A percentile compares a stretch with the other conserved stretches of the same genome.
Evolutionary conservation across 2,329 filamentous ascomycete genomes (phyloP).

Genomic region (Anthostomella pinea): DNA sequence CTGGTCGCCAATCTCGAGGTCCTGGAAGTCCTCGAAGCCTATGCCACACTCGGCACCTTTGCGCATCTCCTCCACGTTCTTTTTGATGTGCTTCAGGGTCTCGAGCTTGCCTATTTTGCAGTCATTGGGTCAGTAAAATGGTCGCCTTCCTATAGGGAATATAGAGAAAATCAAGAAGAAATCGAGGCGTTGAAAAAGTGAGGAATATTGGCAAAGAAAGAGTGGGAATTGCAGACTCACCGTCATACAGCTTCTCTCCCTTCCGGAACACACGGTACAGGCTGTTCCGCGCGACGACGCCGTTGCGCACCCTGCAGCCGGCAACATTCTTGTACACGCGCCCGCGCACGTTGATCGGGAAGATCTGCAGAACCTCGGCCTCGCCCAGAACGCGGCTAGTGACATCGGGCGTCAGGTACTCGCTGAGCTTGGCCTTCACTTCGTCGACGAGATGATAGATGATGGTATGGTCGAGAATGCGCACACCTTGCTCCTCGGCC

Average conservation of each 20-base stretch:
- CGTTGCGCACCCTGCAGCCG: constrained; percentile 84
- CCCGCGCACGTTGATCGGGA: constrained; percentile 77
- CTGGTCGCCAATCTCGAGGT: constrained; percentile 76
- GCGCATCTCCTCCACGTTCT: constrained; percentile 82
- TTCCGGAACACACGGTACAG: constrained; percentile 70
- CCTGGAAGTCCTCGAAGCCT: constrained; percentile 75
- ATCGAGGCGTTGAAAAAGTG: no score
- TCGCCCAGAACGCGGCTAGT: constrained; percentile 76
- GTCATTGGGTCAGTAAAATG: constrained; percentile 1
- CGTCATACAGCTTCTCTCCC: constrained; percentile 73
- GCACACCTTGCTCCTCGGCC: constrained; percentile 70
- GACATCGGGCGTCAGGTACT: constrained; percentile 64
- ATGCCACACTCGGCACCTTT: constrained; percentile 95
- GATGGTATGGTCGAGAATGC: constrained; percentile 79
- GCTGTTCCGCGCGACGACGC: constrained; percentile 60
- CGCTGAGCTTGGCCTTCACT: constrained; percentile 64
- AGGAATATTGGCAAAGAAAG: constrained; percentile 1
- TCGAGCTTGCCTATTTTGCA: constrained; percentile 63
- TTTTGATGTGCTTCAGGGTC: constrained; percentile 88
- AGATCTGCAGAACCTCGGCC: constrained; percentile 79
- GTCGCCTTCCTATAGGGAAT: constrained; percentile 3
- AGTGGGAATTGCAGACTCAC: constrained; percentile 56
- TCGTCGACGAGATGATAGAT: constrained; percentile 80
- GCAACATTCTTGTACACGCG: constrained; percentile 73
- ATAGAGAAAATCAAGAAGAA: constrained; percentile 1